These are phyloP conservation scores for Gossypioides kirkii DNA, from an alignment of 345 rosid species.

Conservation along the genomic window DNA sequence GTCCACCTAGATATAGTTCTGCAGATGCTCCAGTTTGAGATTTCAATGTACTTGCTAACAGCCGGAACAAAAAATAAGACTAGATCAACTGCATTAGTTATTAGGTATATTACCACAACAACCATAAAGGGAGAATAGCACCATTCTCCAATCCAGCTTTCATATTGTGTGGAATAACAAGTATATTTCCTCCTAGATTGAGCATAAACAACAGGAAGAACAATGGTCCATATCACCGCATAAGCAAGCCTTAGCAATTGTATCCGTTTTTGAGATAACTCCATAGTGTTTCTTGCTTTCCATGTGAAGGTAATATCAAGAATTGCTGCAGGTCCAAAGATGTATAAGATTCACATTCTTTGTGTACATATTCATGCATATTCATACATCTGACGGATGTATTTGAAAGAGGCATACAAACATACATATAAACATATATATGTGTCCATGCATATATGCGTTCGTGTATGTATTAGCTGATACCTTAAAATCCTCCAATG, in stretches of 20 bases:
- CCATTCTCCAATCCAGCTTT: slow-evolving; percentile 76
- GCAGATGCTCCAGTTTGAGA: slow-evolving; percentile 63
- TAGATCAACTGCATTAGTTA: slow-evolving; percentile 65
- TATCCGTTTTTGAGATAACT: slow-evolving; percentile 51
- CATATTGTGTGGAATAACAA: slow-evolving; percentile 57
- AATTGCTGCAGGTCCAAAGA: slow-evolving; percentile 49
- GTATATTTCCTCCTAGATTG: slow-evolving; percentile 71
- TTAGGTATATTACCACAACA: slow-evolving; percentile 63
- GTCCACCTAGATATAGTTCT: slow-evolving; percentile 67
- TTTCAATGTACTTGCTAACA: slow-evolving; percentile 71
- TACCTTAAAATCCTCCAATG: background rate
- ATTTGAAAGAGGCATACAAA: background rate
- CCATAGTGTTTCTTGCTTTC: slow-evolving; percentile 72
- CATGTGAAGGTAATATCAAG: slow-evolving; percentile 81
- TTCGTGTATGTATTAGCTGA: background rate
- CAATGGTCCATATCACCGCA: slow-evolving; percentile 72
- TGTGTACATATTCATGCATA: slow-evolving; percentile 1
- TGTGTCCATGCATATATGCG: background rate
- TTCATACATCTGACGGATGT: background rate
- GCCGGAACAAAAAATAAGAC: slow-evolving; percentile 85
- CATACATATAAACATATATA: background rate
- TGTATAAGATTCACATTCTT: slow-evolving; percentile 11
- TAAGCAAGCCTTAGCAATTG: slow-evolving; percentile 58
- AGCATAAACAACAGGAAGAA: slow-evolving; percentile 73
- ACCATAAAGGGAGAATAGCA: slow-evolving; percentile 88